Conservation (phyloP, 306 rosid genomes). For the Citrullus amarus region DNA sequence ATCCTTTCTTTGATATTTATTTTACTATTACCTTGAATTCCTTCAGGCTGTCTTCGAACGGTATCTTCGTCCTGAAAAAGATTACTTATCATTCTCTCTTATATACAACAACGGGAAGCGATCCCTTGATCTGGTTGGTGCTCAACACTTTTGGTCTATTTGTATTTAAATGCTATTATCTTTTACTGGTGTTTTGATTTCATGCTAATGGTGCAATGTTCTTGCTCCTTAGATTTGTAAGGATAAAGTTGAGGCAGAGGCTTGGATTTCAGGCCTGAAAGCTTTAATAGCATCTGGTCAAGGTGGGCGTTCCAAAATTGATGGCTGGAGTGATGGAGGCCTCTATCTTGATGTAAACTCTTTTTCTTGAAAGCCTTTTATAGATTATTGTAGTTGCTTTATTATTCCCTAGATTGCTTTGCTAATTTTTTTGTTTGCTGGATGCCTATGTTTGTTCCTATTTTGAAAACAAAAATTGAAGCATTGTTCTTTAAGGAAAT, state of each 20-base stretch:
- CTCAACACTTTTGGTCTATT: slow-evolving; percentile 14
- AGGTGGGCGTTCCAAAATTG: slow-evolving; percentile 97
- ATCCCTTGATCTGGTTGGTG: slow-evolving; percentile 86
- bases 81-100: slow-evolving; percentile 85
- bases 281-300: slow-evolving; percentile 69
- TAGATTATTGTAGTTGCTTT: slow-evolving; percentile 1
- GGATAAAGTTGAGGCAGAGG: slow-evolving; percentile 93
- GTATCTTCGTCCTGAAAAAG: slow-evolving; percentile 78
- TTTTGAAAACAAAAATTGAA: neutral
- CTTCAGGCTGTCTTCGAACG: slow-evolving; percentile 84
- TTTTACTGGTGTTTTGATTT: slow-evolving; percentile 1
- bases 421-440: neutral
- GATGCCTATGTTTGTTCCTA: neutral
- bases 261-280: slow-evolving; percentile 91
- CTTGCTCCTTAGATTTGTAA: slow-evolving; percentile 64
- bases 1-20: slow-evolving; percentile 11
- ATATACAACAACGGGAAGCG: slow-evolving; percentile 82
- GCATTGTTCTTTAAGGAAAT: neutral
- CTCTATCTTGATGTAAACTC: slow-evolving; percentile 73
- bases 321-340: slow-evolving; percentile 96
- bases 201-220: neutral
- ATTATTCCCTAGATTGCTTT: neutral
- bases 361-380: slow-evolving; percentile 14
- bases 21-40: slow-evolving; percentile 14
- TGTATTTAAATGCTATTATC: neutral